A percentile compares a stretch with the other conserved stretches of the same genome.
phyloP scores from a whole-genome alignment of 2,329 filamentous ascomycete genomes.

The Fusarium sp. region DNA sequence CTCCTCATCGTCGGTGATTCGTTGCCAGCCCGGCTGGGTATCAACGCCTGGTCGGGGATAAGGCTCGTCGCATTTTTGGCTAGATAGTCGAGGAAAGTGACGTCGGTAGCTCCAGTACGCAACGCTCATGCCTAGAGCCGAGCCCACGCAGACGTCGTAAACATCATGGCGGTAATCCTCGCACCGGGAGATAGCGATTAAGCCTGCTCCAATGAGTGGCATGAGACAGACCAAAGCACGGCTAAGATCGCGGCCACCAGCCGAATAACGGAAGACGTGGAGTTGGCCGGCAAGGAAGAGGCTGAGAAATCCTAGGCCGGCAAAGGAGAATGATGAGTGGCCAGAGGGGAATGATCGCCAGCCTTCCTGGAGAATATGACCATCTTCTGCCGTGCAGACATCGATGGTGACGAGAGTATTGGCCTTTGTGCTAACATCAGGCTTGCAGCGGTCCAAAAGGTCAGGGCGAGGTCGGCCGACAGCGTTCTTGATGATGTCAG shows the following conservation, averaged over 20 bases:
- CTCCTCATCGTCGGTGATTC: conserved; percentile 70
- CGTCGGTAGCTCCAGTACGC: conserved; percentile 77
- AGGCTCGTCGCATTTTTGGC: conserved; percentile 69
- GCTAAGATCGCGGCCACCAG: conserved; percentile 66
- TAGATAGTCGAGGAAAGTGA: conserved; percentile 72
- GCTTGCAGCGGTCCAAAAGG: conserved; percentile 83
- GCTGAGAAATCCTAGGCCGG: conserved; percentile 81
- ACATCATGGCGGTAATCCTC: conserved; percentile 81
- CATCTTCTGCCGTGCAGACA: conserved; percentile 80
- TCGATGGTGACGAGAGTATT: conserved; percentile 73
- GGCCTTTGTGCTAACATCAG: conserved; percentile 64
- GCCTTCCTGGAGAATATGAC: conserved; percentile 82
- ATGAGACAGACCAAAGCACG: conserved; percentile 70
- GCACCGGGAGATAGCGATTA: conserved; percentile 78
- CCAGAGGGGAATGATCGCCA: conserved; percentile 89
- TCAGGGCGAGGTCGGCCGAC: conserved; percentile 80
- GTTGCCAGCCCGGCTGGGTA: conserved; percentile 55
- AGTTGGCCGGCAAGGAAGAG: conserved; percentile 79
- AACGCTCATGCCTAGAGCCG: conserved; percentile 70
- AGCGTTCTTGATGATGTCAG: conserved; percentile 91
- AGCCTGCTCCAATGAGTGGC: conserved; percentile 73
- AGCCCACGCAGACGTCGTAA: conserved; percentile 76
- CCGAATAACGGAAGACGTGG: conserved; percentile 66
- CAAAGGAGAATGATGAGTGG: conserved; percentile 84
- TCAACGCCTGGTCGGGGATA: conserved; percentile 64